phyloP scores from a whole-genome alignment of 352 stramenopile genomes.

The Phytophthora pseudosyringae region DNA sequence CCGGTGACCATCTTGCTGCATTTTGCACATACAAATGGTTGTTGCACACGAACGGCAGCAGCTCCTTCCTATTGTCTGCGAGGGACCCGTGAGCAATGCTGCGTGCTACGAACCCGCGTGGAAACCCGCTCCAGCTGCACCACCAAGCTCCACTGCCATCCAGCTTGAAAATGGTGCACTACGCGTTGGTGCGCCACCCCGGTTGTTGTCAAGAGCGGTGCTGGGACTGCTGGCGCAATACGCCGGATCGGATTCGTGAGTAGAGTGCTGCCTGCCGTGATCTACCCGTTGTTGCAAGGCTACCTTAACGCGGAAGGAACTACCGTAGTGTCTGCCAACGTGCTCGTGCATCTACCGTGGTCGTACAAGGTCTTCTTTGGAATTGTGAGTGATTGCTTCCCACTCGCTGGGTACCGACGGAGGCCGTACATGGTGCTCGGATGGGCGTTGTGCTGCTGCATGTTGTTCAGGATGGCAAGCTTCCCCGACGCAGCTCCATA shows the following conservation, averaged over 20 bases:
- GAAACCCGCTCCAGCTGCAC: conserved; percentile 16
- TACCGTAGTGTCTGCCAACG: conserved; percentile 46
- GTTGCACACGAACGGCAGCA: conserved; percentile 26
- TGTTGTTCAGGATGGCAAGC: conserved; percentile 33
- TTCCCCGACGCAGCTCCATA: conserved; percentile 38
- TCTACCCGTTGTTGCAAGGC: conserved; percentile 55
- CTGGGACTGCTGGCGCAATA: conserved; percentile 58
- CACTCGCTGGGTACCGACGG: conserved; percentile 47
- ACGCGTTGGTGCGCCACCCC: conserved; percentile 27
- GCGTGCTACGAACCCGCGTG: conserved; percentile 6
- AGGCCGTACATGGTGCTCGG: conserved; percentile 56
- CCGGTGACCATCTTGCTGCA: neutral
- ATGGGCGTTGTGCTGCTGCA: conserved; percentile 41
- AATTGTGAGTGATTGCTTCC: conserved; percentile 52
- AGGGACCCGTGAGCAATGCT: neutral
- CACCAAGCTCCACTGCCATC: neutral
- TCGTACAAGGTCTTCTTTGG: conserved; percentile 62
- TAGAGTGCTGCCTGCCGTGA: conserved; percentile 47
- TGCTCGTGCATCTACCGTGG: conserved; percentile 53
- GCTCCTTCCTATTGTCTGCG: conserved; percentile 19
- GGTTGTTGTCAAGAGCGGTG: conserved; percentile 35
- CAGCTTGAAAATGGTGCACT: conserved; percentile 39
- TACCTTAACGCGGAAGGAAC: conserved; percentile 59
- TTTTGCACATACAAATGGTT: conserved; percentile 20
- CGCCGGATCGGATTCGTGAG: conserved; percentile 49